Conservation (phyloP, 2,329 filamentous ascomycete species). For the Alternaria incomplexa region DNA sequence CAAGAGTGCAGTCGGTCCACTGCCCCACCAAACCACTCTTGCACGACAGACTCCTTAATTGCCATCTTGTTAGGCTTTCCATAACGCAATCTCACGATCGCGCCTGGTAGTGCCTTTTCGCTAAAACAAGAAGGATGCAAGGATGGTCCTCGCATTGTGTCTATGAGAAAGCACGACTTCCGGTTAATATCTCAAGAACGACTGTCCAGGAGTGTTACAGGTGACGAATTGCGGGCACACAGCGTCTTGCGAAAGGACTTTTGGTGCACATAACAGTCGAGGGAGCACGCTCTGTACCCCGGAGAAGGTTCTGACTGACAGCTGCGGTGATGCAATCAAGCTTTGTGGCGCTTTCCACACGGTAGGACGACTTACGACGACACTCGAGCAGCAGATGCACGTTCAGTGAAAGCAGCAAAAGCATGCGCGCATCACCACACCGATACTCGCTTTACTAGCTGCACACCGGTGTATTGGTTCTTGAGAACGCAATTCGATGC, state of each 20-base stretch:
- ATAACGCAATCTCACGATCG: not conserved
- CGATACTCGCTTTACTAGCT: not conserved
- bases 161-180: slow-evolving; percentile 8
- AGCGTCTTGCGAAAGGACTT: not conserved
- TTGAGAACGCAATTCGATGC: not conserved
- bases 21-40: not conserved
- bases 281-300: not conserved
- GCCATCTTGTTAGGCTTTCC: not conserved
- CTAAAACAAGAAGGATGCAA: slow-evolving; percentile 4
- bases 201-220: slow-evolving; percentile 14
- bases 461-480: not conserved
- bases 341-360: slow-evolving; percentile 42
- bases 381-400: slow-evolving; percentile 7
- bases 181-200: slow-evolving; percentile 10
- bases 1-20: not conserved
- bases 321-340: slow-evolving; percentile 34
- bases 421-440: not conserved
- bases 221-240: slow-evolving; percentile 14
- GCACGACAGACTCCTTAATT: slow-evolving; percentile 4
- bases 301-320: slow-evolving; percentile 26
- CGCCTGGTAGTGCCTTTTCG: not conserved
- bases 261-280: not conserved
- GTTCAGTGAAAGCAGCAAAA: slow-evolving; percentile 1
- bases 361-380: slow-evolving; percentile 16
- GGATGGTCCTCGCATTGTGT: not conserved